Percentiles rank a stretch among this genome's conserved stretches.
Conservation (phyloP, 805 yeast genomes). For the Wickerhamomyces subpelliculosus region DNA sequence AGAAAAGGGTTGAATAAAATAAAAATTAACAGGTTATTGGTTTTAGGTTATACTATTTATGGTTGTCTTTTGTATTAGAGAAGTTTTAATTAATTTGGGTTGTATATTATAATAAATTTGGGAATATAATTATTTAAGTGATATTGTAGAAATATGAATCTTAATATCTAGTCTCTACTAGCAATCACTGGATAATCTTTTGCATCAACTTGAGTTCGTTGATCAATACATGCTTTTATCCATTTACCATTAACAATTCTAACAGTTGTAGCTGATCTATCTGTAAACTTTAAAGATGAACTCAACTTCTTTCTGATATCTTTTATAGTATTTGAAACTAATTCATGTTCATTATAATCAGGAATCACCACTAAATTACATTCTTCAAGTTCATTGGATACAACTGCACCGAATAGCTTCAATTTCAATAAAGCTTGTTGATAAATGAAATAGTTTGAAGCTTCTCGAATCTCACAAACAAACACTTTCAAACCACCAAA, state of each 20-base stretch:
- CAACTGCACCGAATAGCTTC: conserved; percentile 38
- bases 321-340: conserved; percentile 1
- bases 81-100: no score
- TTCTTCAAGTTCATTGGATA: conserved; percentile 20
- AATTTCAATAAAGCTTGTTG: conserved; percentile 20
- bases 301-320: conserved; percentile 9
- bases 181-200: conserved; percentile 21
- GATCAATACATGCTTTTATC: conserved; percentile 28
- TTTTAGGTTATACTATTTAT: no score
- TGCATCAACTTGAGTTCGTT: conserved; percentile 24
- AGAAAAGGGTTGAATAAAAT: no score
- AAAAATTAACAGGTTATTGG: no score
- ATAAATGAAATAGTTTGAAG: conserved; percentile 6
- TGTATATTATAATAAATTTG: no score
- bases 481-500: conserved; percentile 30
- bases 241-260: conserved; percentile 30
- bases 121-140: background rate
- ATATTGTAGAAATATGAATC: background rate
- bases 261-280: conserved; percentile 17
- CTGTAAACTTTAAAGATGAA: background rate
- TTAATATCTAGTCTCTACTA: no score
- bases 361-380: conserved; percentile 36
- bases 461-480: conserved; percentile 16
- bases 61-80: no score
- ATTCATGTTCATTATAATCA: conserved; percentile 2